A percentile compares a stretch with the other conserved stretches of the same genome.
phyloP scores from a whole-genome alignment of 192 early-diverging fungal genomes.

The Backusella macrospora region DNA sequence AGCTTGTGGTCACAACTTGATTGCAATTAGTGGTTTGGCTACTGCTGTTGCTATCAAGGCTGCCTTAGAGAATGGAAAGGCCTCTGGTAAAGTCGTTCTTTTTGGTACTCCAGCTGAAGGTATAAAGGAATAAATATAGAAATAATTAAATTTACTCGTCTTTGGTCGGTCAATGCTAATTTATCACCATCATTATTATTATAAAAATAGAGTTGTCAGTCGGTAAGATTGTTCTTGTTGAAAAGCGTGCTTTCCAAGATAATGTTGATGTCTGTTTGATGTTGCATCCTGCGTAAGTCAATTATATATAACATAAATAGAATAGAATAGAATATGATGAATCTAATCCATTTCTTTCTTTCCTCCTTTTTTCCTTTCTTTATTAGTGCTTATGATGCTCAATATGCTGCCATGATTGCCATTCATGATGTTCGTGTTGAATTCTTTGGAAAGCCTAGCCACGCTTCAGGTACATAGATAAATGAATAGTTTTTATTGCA shows the following conservation, averaged over 20 bases:
- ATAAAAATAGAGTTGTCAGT: constrained; percentile 53
- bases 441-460: constrained; percentile 73
- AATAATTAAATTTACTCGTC: not conserved
- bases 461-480: constrained; percentile 64
- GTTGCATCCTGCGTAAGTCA: constrained; percentile 69
- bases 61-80: constrained; percentile 43
- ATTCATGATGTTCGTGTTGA: constrained; percentile 51
- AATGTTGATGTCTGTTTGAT: constrained; percentile 74
- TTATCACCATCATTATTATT: not conserved
- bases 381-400: constrained; percentile 47
- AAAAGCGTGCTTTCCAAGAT: constrained; percentile 70
- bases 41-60: constrained; percentile 54
- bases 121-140: constrained; percentile 1
- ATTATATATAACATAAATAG: constrained; percentile 4
- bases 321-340: not conserved
- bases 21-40: constrained; percentile 65
- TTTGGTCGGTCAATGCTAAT: not conserved
- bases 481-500: constrained; percentile 42
- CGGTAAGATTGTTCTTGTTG: constrained; percentile 75
- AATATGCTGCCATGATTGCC: constrained; percentile 48
- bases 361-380: not conserved
- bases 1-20: constrained; percentile 72
- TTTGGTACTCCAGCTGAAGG: constrained; percentile 82
- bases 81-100: constrained; percentile 63
- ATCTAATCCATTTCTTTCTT: not conserved